Base-by-base conservation (phyloP, 2,329 filamentous ascomycete genomes). In the Thermochaetoides dissita region DNA sequence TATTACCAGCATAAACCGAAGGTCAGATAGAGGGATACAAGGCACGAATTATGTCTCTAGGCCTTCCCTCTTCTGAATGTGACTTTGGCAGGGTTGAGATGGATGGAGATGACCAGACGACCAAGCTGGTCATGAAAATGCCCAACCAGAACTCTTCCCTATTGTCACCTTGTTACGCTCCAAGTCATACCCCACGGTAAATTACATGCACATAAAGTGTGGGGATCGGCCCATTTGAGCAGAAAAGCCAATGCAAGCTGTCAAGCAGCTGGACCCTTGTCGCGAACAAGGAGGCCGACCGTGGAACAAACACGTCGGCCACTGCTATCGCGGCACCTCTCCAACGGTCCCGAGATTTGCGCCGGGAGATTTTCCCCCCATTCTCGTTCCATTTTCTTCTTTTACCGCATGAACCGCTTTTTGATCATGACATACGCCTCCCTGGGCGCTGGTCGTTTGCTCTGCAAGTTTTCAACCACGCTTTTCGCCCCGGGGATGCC, bases 261-360 rank as follows among this genome's bases (percentile, higher is more conserved):
- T 39, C 36, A 40, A 10, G 39, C 17, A 24, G 17, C 12, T 11
- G 8, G n/a, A 44, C 32, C 45, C 45, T 30, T 42, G 39, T 41
- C 40, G 37, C 37, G 9, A 40, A 41, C 45, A 45, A 31, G 38
- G 32, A n/a, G 34, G 34, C 30, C 41, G 37, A 34, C 36, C 41
- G 38, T 36, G 40, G 42, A 47, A 40, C 37, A 39, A 39, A 35
- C 42, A 42, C 45, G 42, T 47, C 45, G 34, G 34, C 41, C 30
- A 41, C 39, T 45, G 37, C 37, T 41, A 8, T 40, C 37, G 37
- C 41, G 8, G 35, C 34, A 35, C 12, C 37, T 41, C 32, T 10
- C 34, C 36, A 41, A 36, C 37, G 28, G 28, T 41, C 33, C 45
- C 36, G 35, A 46, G 39, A 47, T 45, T 47, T 46, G 42, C 36